phyloP scores from a whole-genome alignment of 495 filamentous ascomycete species.

The Penicillium salamii region DNA sequence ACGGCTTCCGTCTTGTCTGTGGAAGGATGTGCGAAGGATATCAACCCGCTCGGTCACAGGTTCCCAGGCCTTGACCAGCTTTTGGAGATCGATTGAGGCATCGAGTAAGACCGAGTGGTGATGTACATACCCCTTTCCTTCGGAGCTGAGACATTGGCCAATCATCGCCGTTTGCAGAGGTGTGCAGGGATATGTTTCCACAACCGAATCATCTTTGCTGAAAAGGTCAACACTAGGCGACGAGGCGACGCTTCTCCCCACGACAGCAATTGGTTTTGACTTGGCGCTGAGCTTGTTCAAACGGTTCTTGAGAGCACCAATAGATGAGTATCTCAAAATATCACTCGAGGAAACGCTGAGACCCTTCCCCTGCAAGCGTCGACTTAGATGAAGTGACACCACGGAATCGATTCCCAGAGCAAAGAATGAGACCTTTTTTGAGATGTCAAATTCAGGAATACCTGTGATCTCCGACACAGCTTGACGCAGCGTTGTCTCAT shows the following conservation, averaged over 20 bases:
- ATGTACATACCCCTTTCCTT: conserved; percentile 20
- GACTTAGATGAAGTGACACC: no score
- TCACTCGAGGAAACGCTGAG: conserved; percentile 25
- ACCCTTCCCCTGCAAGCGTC: conserved; percentile 8
- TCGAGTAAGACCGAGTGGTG: conserved; percentile 19
- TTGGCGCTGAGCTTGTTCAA: no score
- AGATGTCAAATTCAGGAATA: no score
- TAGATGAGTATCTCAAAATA: conserved; percentile 22
- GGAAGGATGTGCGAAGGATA: conserved; percentile 27
- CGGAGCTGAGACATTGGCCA: conserved; percentile 21
- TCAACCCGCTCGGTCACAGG: not conserved
- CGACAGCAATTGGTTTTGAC: no score
- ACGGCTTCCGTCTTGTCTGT: not conserved
- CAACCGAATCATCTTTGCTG: not conserved
- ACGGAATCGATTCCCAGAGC: no score
- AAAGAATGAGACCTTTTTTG: no score
- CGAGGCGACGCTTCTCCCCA: no score
- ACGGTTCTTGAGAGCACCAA: conserved; percentile 15
- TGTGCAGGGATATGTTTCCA: conserved; percentile 20
- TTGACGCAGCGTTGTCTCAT: no score
- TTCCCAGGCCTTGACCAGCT: no score
- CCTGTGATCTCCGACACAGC: no score
- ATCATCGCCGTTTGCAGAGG: conserved; percentile 32
- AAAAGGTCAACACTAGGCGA: no score
- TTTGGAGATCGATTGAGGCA: not conserved